These are phyloP conservation scores for Lophiostoma macrostomum DNA, from an alignment of 495 filamentous ascomycete species.

Conservation along the genomic window DNA sequence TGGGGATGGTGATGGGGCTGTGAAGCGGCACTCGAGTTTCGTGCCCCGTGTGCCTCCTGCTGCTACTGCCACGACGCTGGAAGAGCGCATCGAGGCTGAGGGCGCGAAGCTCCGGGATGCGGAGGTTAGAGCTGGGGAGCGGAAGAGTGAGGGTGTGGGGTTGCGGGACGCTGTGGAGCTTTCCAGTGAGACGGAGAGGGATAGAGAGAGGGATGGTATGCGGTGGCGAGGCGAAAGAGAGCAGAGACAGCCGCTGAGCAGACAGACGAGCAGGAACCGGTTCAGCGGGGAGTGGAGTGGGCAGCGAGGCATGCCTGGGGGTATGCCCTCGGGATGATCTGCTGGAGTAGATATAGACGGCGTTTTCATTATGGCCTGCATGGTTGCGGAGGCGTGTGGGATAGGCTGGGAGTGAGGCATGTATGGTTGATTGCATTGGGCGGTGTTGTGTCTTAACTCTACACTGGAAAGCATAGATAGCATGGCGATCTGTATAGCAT, in stretches of 20 bases:
- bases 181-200: no score
- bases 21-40: no score
- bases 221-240: conserved; percentile 18
- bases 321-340: conserved; percentile 12
- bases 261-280: conserved; percentile 10
- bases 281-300: conserved; percentile 29
- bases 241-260: neutral
- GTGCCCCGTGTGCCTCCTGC: no score
- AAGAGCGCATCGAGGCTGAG: conserved; percentile 27
- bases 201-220: conserved; percentile 10
- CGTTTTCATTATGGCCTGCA: no score
- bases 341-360: neutral
- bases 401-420: no score
- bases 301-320: conserved; percentile 29
- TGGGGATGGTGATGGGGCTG: conserved; percentile 8
- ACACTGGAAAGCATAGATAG: no score
- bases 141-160: no score
- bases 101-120: conserved; percentile 31
- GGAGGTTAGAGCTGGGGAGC: conserved; percentile 26
- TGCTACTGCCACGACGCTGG: conserved; percentile 7
- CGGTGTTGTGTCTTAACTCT: no score
- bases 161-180: no score
- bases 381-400: no score
- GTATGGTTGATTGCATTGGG: no score
- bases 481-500: no score